Base-by-base conservation (phyloP, 768 basidiomycete species). In the Suillus plorans region DNA sequence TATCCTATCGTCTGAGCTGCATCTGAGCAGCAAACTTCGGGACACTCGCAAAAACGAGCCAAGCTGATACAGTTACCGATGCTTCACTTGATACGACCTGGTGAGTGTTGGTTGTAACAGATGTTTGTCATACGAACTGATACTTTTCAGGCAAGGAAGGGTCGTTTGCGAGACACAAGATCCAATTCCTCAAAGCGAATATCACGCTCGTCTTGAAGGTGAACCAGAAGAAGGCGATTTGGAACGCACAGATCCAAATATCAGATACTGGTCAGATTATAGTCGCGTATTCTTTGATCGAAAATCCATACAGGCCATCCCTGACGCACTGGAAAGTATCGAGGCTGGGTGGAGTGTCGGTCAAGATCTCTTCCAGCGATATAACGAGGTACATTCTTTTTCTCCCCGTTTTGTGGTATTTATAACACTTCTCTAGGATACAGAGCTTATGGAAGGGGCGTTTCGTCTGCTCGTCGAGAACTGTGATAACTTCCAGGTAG, bases 391-490 rank as follows among this genome's bases (percentile, higher is more conserved):
- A 71, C 64, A 79, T 65, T 36, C 45, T 22, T n/a, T 5, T 63
- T 53, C 41, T 22, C n/a, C 58, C 20, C 60, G 8, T 37, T 50
- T 10, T 37, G 39, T 60, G 34, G 18, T 10, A 20, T 2, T 49
- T 58, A 68, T 36, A 68, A 47, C 52, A n/a, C 50, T 45, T 53
- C 28, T 25, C 8, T 63, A 92, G 91, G 83, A 86, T 52, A 76
- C 76, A n/a, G 83, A 83, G 59, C 70, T 92, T 57, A 87, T 91
- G 85, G 91, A 93, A 50, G 86, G 84, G 5, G 80, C 86, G 14
- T 79, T 93, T 60, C 83, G 92, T 20, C 77, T 82, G 18, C 84
- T 90, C 62, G 81, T 90, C 5, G 92, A 94, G 71, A 91, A 92
- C 68, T 91, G 90, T 70, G 84, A 92, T 71, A 83, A 84, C 60